Percentiles rank a stretch among this genome's conserved stretches.
Conservation (phyloP, 306 rosid genomes). For the Lithocarpus polystachyus region DNA sequence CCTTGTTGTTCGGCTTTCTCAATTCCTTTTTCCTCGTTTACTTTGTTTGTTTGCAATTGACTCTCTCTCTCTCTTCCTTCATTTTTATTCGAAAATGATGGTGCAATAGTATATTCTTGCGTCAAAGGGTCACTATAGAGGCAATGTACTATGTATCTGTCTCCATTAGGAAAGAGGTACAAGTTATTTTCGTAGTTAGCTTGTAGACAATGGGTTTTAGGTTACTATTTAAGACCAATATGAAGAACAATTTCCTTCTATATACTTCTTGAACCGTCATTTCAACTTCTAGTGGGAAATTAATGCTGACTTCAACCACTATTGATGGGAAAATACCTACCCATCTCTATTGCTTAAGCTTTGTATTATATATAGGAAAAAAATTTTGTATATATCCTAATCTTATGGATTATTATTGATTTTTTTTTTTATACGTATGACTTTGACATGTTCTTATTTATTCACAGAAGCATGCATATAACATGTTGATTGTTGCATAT, state of each 20-base stretch:
- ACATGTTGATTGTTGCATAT: too few species aligned
- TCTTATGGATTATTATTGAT: background rate
- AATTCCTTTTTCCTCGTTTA: background rate
- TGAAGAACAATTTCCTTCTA: background rate
- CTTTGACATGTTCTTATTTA: too few species aligned
- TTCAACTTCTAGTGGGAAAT: background rate
- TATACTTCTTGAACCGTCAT: background rate
- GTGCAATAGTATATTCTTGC: background rate
- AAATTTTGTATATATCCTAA: background rate
- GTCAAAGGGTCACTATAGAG: too few species aligned
- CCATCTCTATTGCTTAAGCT: background rate
- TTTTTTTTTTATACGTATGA: too few species aligned
- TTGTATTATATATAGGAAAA: background rate
- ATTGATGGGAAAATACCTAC: background rate
- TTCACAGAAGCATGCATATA: too few species aligned
- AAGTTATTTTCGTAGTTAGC: too few species aligned
- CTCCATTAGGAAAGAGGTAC: too few species aligned
- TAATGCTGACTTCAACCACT: background rate
- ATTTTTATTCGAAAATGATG: background rate
- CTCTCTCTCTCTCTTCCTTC: background rate
- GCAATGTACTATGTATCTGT: too few species aligned
- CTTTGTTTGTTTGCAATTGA: too few species aligned
- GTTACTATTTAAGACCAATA: too few species aligned
- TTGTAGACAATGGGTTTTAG: too few species aligned
- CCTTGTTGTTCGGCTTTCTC: background rate